These are phyloP conservation scores for Bryum argenteum DNA, from an alignment of 225 moss, liverwort and hornwort species.

Conservation along the genomic window DNA sequence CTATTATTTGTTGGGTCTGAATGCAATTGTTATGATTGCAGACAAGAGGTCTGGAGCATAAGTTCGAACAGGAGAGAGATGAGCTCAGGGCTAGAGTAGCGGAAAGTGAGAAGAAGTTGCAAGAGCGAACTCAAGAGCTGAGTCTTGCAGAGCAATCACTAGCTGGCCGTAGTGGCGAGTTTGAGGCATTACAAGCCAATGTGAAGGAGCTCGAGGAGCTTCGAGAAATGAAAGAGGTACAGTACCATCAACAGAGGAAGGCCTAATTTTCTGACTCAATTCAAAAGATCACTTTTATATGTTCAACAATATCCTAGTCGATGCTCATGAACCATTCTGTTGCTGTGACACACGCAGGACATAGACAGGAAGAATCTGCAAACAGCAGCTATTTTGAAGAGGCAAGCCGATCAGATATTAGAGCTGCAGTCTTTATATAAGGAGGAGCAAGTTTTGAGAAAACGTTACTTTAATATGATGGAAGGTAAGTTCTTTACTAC, in stretches of 20 bases:
- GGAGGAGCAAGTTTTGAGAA: constrained; percentile 91
- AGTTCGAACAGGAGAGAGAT: constrained; percentile 82
- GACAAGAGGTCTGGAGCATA: constrained; percentile 88
- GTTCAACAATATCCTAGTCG: background rate
- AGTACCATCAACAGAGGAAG: background rate
- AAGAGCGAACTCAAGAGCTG: constrained; percentile 87
- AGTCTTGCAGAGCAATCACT: constrained; percentile 70
- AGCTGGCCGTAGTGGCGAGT: constrained; percentile 68
- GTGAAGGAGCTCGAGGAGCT: constrained; percentile 91
- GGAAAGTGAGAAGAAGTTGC: constrained; percentile 83
- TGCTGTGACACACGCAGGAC: constrained; percentile 53
- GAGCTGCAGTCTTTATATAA: constrained; percentile 85
- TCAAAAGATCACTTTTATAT: too few relatives aligned
- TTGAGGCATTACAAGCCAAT: constrained; percentile 71
- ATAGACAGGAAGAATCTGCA: constrained; percentile 93
- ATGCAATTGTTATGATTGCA: constrained; percentile 29
- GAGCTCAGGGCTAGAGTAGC: constrained; percentile 75
- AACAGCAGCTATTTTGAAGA: constrained; percentile 87
- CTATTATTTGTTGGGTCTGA: constrained; percentile 1
- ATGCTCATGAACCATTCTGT: constrained; percentile 10
- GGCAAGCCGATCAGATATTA: constrained; percentile 86
- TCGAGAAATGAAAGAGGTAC: constrained; percentile 93
- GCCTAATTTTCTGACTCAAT: too few relatives aligned
- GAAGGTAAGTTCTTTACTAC: constrained; percentile 56
- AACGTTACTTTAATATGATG: constrained; percentile 97